These are phyloP conservation scores for Russula earlei DNA, from an alignment of 768 basidiomycete genomes.

Conservation along the genomic window DNA sequence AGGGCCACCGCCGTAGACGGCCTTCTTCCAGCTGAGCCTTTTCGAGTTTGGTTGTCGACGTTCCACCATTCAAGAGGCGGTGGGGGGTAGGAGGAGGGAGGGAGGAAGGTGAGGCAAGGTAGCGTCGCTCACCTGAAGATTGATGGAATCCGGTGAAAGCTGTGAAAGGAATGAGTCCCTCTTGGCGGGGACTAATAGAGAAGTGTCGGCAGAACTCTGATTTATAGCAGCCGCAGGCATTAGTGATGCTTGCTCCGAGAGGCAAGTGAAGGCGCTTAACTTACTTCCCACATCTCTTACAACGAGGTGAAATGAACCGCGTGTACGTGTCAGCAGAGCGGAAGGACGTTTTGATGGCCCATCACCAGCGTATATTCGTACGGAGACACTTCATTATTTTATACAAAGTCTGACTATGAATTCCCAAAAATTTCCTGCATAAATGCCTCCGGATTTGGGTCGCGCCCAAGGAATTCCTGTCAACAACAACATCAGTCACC, in stretches of 20 bases:
- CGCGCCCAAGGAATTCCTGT: constrained; percentile 19
- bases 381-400: constrained; percentile 11
- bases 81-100: neutral
- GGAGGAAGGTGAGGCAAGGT: neutral
- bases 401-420: neutral
- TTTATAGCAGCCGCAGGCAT: neutral
- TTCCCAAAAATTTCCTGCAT: constrained; percentile 18
- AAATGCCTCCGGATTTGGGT: constrained; percentile 18
- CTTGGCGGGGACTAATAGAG: constrained; percentile 3
- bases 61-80: constrained; percentile 21
- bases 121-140: constrained; percentile 4
- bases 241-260: neutral
- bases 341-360: neutral
- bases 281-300: neutral
- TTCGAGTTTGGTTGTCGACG: constrained; percentile 21
- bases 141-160: constrained; percentile 1
- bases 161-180: neutral
- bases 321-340: neutral
- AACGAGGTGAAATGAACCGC: too few species aligned
- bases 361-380: neutral
- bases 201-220: neutral
- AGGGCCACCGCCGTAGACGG: constrained; percentile 21
- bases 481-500: too few species aligned
- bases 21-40: constrained; percentile 25
- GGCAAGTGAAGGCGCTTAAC: neutral